A percentile compares a stretch with the other conserved stretches of the same genome.
phyloP scores from a whole-genome alignment of 2,329 filamentous ascomycete species.

The Polychaeton citri region DNA sequence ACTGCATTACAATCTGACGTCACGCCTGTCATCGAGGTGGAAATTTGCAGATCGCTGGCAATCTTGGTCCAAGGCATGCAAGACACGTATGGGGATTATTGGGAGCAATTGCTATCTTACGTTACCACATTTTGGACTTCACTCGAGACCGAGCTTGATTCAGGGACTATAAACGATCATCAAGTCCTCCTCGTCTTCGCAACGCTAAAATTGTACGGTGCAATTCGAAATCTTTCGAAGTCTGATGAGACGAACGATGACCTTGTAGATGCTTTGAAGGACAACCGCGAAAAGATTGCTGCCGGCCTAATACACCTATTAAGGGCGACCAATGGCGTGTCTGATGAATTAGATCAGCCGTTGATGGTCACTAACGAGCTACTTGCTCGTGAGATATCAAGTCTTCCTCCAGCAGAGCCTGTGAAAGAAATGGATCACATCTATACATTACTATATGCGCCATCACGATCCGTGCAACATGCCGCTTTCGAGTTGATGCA shows the following conservation, averaged over 20 bases:
- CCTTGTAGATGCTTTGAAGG: slow-evolving; percentile 58
- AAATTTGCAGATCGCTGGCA: slow-evolving; percentile 38
- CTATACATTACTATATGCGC: slow-evolving; percentile 63
- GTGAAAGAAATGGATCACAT: slow-evolving; percentile 47
- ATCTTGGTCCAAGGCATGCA: slow-evolving; percentile 58
- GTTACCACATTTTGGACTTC: slow-evolving; percentile 25
- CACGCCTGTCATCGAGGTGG: slow-evolving; percentile 42
- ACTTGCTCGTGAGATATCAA: slow-evolving; percentile 54
- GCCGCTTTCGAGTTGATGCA: slow-evolving; percentile 72
- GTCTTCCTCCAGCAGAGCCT: slow-evolving; percentile 46
- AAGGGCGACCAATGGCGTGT: slow-evolving; percentile 32
- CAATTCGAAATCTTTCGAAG: slow-evolving; percentile 43
- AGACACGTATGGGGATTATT: slow-evolving; percentile 79
- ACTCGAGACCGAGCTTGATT: not conserved
- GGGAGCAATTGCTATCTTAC: slow-evolving; percentile 41
- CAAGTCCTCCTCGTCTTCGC: slow-evolving; percentile 43
- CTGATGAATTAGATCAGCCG: slow-evolving; percentile 48
- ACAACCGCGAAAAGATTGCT: slow-evolving; percentile 43
- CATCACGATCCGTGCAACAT: slow-evolving; percentile 62
- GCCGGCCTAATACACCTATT: slow-evolving; percentile 51
- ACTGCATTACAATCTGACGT: slow-evolving; percentile 48
- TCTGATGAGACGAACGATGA: slow-evolving; percentile 69
- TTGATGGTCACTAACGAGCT: slow-evolving; percentile 62
- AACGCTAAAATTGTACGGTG: slow-evolving; percentile 56
- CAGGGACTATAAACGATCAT: slow-evolving; percentile 7